phyloP scores from a whole-genome alignment of 106 monocot species.

The Vanilla planifolia region DNA sequence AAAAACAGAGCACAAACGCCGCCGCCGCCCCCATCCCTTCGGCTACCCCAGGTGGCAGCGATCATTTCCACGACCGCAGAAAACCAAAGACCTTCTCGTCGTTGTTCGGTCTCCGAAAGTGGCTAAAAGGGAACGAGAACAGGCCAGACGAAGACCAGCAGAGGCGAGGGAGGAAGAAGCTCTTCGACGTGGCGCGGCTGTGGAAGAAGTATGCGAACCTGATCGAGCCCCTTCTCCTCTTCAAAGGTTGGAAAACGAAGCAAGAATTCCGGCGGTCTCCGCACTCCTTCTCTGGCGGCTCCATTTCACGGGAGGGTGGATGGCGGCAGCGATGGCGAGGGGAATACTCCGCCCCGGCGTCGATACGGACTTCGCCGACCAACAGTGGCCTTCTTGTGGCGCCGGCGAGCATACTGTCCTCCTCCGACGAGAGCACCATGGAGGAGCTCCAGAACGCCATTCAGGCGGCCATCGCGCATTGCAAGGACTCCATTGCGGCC shows the following conservation, averaged over 20 bases:
- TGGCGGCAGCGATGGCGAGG: constrained; percentile 28
- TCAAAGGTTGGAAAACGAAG: constrained; percentile 18
- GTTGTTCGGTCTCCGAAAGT: constrained; percentile 21
- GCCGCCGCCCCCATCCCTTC: not conserved
- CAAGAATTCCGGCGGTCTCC: constrained; percentile 31
- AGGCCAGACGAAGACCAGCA: not conserved
- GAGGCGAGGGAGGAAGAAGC: constrained; percentile 31
- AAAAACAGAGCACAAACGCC: not conserved
- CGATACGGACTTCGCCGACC: constrained; percentile 65
- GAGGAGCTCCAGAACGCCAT: constrained; percentile 93
- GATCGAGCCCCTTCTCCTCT: not conserved
- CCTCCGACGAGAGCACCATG: constrained; percentile 20
- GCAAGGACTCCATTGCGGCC: constrained; percentile 62
- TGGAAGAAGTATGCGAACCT: constrained; percentile 43
- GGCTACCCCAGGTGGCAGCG: not conserved
- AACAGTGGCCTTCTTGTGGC: constrained; percentile 63
- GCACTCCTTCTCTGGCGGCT: constrained; percentile 54
- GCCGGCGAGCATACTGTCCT: constrained; percentile 16
- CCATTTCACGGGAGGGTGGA: not conserved
- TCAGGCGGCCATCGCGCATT: constrained; percentile 87
- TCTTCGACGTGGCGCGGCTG: constrained; percentile 28
- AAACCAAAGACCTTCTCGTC: constrained; percentile 11
- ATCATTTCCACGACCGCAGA: no score
- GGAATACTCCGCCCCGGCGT: constrained; percentile 62
- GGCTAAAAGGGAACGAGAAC: constrained; percentile 11